Conservation (phyloP, 306 rosid genomes). For the Quercus berberidifolia region DNA sequence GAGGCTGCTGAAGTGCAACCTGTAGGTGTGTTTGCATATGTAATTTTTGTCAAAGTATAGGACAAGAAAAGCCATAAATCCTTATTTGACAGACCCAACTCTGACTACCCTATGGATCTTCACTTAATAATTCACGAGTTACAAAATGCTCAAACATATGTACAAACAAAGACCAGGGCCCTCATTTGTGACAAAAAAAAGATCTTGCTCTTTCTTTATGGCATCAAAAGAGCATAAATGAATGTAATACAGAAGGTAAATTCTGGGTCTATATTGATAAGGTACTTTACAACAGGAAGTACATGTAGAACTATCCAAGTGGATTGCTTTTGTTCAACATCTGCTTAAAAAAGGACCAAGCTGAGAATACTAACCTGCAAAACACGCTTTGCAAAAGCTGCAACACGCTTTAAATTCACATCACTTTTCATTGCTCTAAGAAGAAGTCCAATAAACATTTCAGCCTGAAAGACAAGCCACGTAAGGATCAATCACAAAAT, state of each 20-base stretch:
- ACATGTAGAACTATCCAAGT: not conserved
- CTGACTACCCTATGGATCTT: not conserved
- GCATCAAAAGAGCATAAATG: not conserved
- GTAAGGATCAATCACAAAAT: not conserved
- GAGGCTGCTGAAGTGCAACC: conserved; percentile 95
- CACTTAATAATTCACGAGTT: not conserved
- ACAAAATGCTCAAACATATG: not conserved
- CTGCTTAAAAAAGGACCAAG: not conserved
- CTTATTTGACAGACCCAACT: not conserved
- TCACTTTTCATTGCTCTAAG: conserved; percentile 90
- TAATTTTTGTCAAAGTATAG: conserved; percentile 16
- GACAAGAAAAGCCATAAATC: not conserved
- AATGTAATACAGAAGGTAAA: not conserved
- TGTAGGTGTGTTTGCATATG: conserved; percentile 24
- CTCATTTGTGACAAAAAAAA: not conserved
- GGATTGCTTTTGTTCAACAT: not conserved
- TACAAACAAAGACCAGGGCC: not conserved
- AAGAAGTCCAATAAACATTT: conserved; percentile 90
- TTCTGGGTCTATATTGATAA: not conserved
- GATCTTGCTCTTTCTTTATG: not conserved
- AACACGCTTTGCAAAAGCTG: conserved; percentile 86
- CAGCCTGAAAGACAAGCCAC: conserved; percentile 52
- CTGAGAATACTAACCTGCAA: conserved; percentile 56
- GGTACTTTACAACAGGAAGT: not conserved
- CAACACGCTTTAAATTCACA: conserved; percentile 79